phyloP scores from a whole-genome alignment of 495 filamentous ascomycete species.

The Hyaloscypha finlandica region DNA sequence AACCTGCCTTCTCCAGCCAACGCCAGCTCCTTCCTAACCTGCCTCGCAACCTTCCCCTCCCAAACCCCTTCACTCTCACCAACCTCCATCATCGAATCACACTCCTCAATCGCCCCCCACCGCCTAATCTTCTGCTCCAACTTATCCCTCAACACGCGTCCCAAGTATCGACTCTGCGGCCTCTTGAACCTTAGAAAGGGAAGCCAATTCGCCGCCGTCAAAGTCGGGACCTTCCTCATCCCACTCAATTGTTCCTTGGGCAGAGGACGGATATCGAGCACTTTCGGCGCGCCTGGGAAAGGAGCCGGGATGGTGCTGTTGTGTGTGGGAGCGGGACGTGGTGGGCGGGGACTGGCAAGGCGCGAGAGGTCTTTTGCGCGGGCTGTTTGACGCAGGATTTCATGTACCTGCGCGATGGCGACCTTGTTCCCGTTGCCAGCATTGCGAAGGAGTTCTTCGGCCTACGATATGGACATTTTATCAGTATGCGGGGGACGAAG shows the following conservation, averaged over 20 bases:
- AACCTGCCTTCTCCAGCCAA: background rate
- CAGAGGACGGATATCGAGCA: constrained; percentile 27
- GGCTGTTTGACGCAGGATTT: background rate
- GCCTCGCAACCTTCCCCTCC: background rate
- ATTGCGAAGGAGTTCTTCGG: constrained; percentile 22
- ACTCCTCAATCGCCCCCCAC: constrained; percentile 28
- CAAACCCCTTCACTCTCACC: background rate
- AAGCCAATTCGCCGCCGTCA: constrained; percentile 46
- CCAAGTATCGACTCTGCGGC: constrained; percentile 59
- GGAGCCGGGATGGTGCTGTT: background rate
- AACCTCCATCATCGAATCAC: background rate
- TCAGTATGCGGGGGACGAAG: background rate
- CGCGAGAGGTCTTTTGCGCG: background rate
- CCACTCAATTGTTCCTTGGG: constrained; percentile 17
- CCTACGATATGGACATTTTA: constrained; percentile 7
- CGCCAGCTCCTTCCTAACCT: background rate
- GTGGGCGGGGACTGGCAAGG: background rate
- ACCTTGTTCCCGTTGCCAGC: constrained; percentile 12
- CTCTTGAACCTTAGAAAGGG: constrained; percentile 68
- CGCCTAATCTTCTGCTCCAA: constrained; percentile 41
- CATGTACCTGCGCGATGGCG: constrained; percentile 22
- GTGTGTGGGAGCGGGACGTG: background rate
- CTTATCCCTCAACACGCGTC: constrained; percentile 53
- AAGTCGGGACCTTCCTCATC: constrained; percentile 52
- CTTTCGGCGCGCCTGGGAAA: constrained; percentile 26